Percentiles rank a stretch among this genome's conserved stretches.
These are phyloP conservation scores for Iberis pinnata DNA, from an alignment of 345 rosid species.

Conservation along the genomic window DNA sequence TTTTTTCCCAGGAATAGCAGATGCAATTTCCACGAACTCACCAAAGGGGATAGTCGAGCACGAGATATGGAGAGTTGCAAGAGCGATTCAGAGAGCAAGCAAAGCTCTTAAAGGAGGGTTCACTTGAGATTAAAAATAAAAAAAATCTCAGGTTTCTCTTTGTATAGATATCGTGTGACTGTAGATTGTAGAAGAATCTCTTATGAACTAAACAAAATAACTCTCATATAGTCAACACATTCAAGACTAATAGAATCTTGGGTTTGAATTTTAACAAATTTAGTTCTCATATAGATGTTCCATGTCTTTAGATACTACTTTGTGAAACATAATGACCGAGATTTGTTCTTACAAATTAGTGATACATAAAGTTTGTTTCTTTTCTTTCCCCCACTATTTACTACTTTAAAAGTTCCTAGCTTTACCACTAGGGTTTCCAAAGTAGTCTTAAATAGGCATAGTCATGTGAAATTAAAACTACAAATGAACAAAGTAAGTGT, in stretches of 20 bases:
- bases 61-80: conserved; percentile 83
- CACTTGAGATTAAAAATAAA: no score
- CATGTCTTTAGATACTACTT: no score
- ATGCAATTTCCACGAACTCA: conserved; percentile 44
- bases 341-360: no score
- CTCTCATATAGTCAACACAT: background rate
- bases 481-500: no score
- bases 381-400: no score
- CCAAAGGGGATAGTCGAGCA: conserved; percentile 43
- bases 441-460: no score
- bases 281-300: background rate
- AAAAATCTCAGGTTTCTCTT: conserved; percentile 3
- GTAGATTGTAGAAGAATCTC: conserved; percentile 22
- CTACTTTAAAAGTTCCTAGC: no score
- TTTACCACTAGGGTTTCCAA: no score
- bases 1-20: conserved; percentile 77
- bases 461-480: no score
- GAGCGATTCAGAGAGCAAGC: conserved; percentile 81
- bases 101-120: conserved; percentile 58
- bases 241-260: conserved; percentile 9
- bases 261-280: background rate
- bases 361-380: no score
- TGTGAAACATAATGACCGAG: no score
- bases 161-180: conserved; percentile 16
- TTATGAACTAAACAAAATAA: conserved; percentile 4